Conservation (phyloP, 2,329 filamentous ascomycete species). For the Stachybotrys chlorohalonatus region DNA sequence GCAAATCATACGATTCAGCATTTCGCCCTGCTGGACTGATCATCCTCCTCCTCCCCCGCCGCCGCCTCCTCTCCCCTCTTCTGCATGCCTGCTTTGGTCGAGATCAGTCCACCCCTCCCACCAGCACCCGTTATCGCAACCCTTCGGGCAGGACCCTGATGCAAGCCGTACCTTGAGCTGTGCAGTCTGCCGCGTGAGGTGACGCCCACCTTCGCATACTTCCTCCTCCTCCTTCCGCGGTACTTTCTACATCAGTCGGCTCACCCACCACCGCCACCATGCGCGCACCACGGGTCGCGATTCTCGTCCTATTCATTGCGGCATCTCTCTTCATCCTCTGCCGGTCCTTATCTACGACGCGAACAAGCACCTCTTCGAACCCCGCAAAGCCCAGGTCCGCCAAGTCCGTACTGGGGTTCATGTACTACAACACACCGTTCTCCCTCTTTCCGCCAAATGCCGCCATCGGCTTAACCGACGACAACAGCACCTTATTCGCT, state of each 20-base stretch:
- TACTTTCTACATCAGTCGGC: constrained; percentile 2
- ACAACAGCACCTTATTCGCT: constrained; percentile 96
- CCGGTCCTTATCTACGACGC: constrained; percentile 36
- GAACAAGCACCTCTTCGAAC: constrained; percentile 13
- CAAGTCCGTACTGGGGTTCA: constrained; percentile 33
- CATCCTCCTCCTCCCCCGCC: background rate
- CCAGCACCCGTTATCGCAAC: background rate
- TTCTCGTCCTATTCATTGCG: constrained; percentile 44
- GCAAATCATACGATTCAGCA: too few species aligned
- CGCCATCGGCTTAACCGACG: constrained; percentile 90
- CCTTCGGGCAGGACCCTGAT: background rate
- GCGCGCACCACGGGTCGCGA: constrained; percentile 45
- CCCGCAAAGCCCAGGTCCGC: constrained; percentile 11
- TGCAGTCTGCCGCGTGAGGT: background rate
- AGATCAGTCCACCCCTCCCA: background rate
- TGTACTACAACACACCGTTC: constrained; percentile 67
- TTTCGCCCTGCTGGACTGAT: background rate
- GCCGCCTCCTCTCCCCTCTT: background rate
- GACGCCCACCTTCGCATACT: background rate
- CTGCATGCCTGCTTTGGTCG: too few species aligned
- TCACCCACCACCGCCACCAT: constrained; percentile 26
- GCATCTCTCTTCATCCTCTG: constrained; percentile 46
- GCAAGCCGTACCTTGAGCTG: background rate
- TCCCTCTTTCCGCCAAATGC: constrained; percentile 92
- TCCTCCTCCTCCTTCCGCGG: constrained; percentile 4